Percentiles rank a stretch among this genome's conserved stretches.
Evolutionary conservation across 805 yeast genomes (phyloP).

Genomic region (Candida ulmi): DNA sequence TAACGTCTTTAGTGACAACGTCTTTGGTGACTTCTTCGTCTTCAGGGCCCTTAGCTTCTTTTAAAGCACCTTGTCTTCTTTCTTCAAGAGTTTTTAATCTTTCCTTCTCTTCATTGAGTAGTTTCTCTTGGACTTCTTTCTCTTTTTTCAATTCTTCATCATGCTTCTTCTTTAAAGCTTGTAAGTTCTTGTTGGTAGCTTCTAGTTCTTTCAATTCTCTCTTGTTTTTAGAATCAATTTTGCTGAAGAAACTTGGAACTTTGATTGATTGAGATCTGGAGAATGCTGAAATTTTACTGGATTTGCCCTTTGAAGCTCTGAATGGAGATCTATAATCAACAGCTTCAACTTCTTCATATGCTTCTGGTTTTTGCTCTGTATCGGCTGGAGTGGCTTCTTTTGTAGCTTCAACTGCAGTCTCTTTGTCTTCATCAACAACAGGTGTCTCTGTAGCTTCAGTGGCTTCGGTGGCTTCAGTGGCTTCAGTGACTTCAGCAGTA

Average conservation of each 20-base stretch:
- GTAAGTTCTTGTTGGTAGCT: slow-evolving; percentile 1
- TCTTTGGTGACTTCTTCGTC: slow-evolving; percentile 3
- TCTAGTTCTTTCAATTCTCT: slow-evolving; percentile 4
- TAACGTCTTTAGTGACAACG: neutral
- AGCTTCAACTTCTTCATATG: slow-evolving; percentile 2
- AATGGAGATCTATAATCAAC: slow-evolving; percentile 10
- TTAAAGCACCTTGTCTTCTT: slow-evolving; percentile 6
- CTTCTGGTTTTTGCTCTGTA: too few species aligned
- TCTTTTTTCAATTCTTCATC: slow-evolving; percentile 4
- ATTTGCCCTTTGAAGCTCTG: slow-evolving; percentile 2
- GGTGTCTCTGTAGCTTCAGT: neutral
- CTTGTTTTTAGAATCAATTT: slow-evolving; percentile 7
- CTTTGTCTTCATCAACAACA: too few species aligned
- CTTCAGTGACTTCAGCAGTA: neutral
- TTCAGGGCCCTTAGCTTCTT: slow-evolving; percentile 5
- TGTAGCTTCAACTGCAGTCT: neutral
- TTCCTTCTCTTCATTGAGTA: slow-evolving; percentile 2
- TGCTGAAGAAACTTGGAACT: slow-evolving; percentile 2
- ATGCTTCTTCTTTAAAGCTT: slow-evolving; percentile 2
- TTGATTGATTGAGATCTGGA: neutral
- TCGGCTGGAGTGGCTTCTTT: neutral
- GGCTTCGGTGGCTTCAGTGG: neutral
- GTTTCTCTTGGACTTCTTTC: neutral
- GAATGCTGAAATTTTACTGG: neutral
- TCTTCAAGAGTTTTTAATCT: slow-evolving; percentile 6